Base-by-base conservation (phyloP, 1,139 yeast species). In the Candida pseudocylindracea region DNA sequence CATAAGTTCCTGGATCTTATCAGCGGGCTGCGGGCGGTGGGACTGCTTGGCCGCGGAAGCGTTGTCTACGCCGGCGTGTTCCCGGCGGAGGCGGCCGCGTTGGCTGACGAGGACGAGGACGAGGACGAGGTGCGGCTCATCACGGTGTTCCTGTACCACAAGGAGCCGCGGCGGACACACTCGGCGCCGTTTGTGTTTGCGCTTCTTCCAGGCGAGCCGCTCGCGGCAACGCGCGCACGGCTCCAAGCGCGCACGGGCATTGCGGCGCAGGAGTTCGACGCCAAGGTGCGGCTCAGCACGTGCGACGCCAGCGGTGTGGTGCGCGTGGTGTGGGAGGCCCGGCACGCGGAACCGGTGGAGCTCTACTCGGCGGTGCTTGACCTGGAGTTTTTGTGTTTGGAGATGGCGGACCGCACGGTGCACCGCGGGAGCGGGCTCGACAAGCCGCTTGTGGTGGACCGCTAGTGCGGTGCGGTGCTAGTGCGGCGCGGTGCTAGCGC, bases 151-250 rank as follows among this genome's bases (percentile, higher is more conserved):
- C 96, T 88, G 46, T 88, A 74, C 53, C 67, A 74, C 48, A 78
- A 74, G 42, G 80, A 72, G 32, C 62, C 74, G 13, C 61, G 60
- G 31, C 67, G 71, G 40, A 60, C 70, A 13, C 98, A 91, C 48
- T 91, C 96, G n/a, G 60, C 76, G 28, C 94, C 98, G 7, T 88
- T 88, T 48, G 55, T 76, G 20, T 76, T 88, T 45, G 67, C 72
- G 10, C 51, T 80, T 8, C 57, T 63, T 34, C 73, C 76, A 3
- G 61, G 60, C 13, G 98, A 91, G 48, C 53, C 53, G 32, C 66
- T 79, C 34, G 45, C 50, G 3, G 71, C 67, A n/a, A 73, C 93
- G 2, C 72, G 63, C 43, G 61, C 55, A 25, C 65, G 98, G 38
- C 55, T 88, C 38, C 75, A 76, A 45, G 61, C 60, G 41, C 57